These are phyloP conservation scores for Zygosaccharomyces sapae DNA, from an alignment of 1,139 yeast genomes.

Conservation along the genomic window DNA sequence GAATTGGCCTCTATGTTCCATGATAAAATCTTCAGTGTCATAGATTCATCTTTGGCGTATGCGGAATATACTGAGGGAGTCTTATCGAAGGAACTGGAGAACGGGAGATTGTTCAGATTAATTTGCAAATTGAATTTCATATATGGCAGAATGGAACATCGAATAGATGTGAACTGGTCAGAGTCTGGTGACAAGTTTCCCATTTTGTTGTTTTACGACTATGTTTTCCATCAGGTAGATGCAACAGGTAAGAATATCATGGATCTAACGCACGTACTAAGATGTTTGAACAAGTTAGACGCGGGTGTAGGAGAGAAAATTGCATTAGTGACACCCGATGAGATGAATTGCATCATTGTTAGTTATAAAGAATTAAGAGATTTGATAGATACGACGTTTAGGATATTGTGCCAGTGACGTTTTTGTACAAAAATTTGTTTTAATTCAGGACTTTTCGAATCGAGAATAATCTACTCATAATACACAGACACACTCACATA, in stretches of 20 bases:
- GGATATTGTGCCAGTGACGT: conserved; percentile 37
- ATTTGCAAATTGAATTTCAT: conserved; percentile 77
- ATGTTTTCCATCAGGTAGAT: conserved; percentile 78
- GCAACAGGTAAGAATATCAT: conserved; percentile 72
- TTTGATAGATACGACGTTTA: conserved; percentile 66
- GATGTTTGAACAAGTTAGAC: conserved; percentile 80
- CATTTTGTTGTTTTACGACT: conserved; percentile 74
- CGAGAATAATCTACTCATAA: neutral
- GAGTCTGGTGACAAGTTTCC: conserved; percentile 76
- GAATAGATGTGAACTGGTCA: conserved; percentile 56
- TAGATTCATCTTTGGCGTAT: conserved; percentile 54
- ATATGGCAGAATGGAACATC: conserved; percentile 67
- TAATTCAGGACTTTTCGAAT: neutral
- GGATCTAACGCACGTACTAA: conserved; percentile 78
- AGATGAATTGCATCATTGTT: conserved; percentile 72
- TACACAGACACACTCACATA: neutral
- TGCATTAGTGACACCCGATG: conserved; percentile 76
- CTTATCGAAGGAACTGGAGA: conserved; percentile 73
- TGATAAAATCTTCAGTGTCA: conserved; percentile 39
- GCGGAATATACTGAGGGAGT: conserved; percentile 66
- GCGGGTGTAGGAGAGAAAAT: conserved; percentile 86
- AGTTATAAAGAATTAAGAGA: conserved; percentile 76
- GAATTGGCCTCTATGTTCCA: conserved; percentile 25
- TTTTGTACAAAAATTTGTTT: conserved; percentile 4
- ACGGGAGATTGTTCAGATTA: conserved; percentile 79